phyloP scores from a whole-genome alignment of 179 eudicot genomes.

The Beta lomatogona region DNA sequence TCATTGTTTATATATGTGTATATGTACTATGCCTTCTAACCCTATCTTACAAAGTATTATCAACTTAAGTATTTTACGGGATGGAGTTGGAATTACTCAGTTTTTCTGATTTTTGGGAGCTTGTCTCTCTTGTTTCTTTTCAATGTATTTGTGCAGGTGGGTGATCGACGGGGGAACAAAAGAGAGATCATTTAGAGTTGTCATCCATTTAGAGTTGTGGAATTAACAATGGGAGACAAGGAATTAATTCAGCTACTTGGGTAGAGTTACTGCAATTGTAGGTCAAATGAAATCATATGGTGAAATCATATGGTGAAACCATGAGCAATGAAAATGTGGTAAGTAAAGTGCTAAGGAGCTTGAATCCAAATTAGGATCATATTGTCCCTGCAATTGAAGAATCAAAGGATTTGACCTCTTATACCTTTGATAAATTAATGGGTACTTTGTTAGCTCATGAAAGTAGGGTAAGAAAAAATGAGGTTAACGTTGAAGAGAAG shows the following conservation, averaged over 20 bases:
- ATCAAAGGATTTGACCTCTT: not conserved
- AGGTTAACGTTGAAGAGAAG: not conserved
- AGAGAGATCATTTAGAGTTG: too few relatives aligned
- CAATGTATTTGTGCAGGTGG: too few relatives aligned
- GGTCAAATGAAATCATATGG: not conserved
- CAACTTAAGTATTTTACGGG: too few relatives aligned
- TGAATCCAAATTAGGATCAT: not conserved
- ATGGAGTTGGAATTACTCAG: too few relatives aligned
- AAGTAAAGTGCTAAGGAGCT: not conserved
- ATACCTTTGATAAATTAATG: constrained; percentile 4
- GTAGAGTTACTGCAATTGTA: not conserved
- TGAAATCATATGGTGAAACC: not conserved
- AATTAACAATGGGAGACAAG: not conserved
- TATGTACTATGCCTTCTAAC: too few relatives aligned
- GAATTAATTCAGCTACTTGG: not conserved
- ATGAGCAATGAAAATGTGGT: not conserved
- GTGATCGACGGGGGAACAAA: too few relatives aligned
- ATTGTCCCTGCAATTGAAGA: constrained; percentile 1
- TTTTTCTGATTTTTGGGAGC: too few relatives aligned
- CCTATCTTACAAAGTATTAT: too few relatives aligned
- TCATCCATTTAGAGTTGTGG: too few relatives aligned
- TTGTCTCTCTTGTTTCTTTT: too few relatives aligned
- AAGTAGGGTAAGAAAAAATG: not conserved
- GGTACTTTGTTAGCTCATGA: not conserved
- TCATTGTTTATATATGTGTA: too few relatives aligned